These are phyloP conservation scores for Steccherinum ochraceum DNA, from an alignment of 768 basidiomycete species.

Conservation along the genomic window DNA sequence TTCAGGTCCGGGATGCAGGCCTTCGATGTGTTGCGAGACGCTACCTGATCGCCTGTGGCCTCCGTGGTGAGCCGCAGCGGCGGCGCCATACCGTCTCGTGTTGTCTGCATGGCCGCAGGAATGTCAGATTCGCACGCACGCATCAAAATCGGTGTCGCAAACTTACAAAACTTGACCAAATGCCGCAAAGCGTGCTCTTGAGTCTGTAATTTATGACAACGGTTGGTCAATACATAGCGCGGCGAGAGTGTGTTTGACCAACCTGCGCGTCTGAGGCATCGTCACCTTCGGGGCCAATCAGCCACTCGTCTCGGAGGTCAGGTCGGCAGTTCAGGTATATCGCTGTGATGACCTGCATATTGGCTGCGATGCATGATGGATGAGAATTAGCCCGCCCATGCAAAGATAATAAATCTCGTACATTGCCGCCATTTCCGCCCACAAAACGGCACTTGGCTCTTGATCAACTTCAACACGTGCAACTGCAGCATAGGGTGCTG, in stretches of 20 bases:
- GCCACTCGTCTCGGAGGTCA: constrained; percentile 96
- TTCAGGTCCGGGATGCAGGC: constrained; percentile 67
- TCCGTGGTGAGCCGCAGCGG: constrained; percentile 39
- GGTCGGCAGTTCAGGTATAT: constrained; percentile 98
- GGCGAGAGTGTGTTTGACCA: constrained; percentile 13
- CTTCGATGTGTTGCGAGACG: constrained; percentile 77
- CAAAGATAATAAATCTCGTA: constrained; percentile 31
- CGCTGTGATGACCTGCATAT: constrained; percentile 99
- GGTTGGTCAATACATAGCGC: constrained; percentile 2
- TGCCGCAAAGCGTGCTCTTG: constrained; percentile 94
- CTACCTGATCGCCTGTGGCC: constrained; percentile 78
- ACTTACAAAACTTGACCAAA: constrained; percentile 90
- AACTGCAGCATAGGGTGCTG: constrained; percentile 92
- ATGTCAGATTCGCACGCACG: constrained; percentile 13
- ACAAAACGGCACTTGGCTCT: constrained; percentile 97
- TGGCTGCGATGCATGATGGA: constrained; percentile 47
- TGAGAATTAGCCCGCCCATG: constrained; percentile 2
- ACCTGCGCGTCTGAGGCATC: constrained; percentile 90
- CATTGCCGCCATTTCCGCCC: constrained; percentile 98
- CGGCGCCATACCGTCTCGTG: constrained; percentile 77
- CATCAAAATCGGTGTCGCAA: constrained; percentile 2
- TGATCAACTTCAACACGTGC: constrained; percentile 93
- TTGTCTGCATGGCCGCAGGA: constrained; percentile 67
- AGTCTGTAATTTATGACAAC: constrained; percentile 43
- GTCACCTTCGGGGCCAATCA: constrained; percentile 88